Conservation (phyloP, 2,329 filamentous ascomycete species). For the Nigrospora osmanthi region DNA sequence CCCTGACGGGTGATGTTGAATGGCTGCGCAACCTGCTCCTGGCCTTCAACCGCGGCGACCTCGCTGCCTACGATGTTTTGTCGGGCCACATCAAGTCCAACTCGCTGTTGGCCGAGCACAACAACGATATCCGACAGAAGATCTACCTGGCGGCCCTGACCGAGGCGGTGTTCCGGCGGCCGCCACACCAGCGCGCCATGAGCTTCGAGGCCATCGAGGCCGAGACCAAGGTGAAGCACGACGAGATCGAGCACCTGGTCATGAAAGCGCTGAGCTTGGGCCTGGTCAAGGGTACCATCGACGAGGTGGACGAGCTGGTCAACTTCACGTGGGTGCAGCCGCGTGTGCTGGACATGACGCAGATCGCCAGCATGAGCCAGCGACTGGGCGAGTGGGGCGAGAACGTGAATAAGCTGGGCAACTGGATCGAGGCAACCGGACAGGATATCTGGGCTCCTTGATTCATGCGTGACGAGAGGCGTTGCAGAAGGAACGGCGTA, state of each 20-base stretch:
- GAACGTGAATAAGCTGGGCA: conserved; percentile 90
- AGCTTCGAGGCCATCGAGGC: conserved; percentile 79
- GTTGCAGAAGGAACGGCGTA: not conserved
- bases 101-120: conserved; percentile 69
- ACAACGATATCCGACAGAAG: conserved; percentile 86
- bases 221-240: conserved; percentile 84
- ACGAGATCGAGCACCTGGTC: conserved; percentile 95
- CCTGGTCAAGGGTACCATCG: conserved; percentile 82
- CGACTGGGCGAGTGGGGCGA: conserved; percentile 90
- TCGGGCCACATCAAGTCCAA: conserved; percentile 76
- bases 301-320: conserved; percentile 90
- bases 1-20: conserved; percentile 66
- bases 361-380: conserved; percentile 87
- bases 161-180: conserved; percentile 90
- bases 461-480: conserved; percentile 9
- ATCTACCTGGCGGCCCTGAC: conserved; percentile 95
- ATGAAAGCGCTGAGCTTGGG: conserved; percentile 99
- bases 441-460: conserved; percentile 94
- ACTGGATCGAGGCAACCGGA: conserved; percentile 91
- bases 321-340: conserved; percentile 98
- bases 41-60: conserved; percentile 93
- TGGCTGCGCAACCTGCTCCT: conserved; percentile 97
- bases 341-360: conserved; percentile 91
- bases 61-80: conserved; percentile 78
- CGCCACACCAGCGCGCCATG: conserved; percentile 92